Percentiles rank a stretch among this genome's conserved stretches.
Evolutionary conservation across 2,329 filamentous ascomycete species (phyloP).

Genomic region (Celoporthe dispersa): DNA sequence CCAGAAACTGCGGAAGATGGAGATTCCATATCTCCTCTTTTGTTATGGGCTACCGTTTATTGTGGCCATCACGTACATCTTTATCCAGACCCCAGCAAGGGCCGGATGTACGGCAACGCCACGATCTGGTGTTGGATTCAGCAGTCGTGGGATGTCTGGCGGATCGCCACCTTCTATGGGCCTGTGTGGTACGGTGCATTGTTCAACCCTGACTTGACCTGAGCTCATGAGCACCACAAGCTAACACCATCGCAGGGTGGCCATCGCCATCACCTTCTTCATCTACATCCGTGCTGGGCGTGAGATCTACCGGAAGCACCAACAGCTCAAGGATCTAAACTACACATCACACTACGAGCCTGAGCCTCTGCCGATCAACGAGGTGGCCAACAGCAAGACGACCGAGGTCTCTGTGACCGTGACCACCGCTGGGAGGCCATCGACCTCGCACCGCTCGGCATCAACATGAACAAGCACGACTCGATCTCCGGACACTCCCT

Average conservation of each 20-base stretch:
- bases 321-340: slow-evolving; percentile 57
- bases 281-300: slow-evolving; percentile 71
- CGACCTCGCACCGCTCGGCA: slow-evolving; percentile 40
- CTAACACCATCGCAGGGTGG: slow-evolving; percentile 51
- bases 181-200: slow-evolving; percentile 64
- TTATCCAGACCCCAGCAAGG: slow-evolving; percentile 57
- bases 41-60: slow-evolving; percentile 78
- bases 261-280: slow-evolving; percentile 63
- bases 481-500: not conserved
- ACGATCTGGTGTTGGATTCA: slow-evolving; percentile 83
- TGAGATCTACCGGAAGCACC: slow-evolving; percentile 70
- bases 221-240: slow-evolving; percentile 1
- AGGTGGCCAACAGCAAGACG: slow-evolving; percentile 58
- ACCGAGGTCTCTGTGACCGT: slow-evolving; percentile 67
- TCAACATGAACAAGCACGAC: slow-evolving; percentile 25
- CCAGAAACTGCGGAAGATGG: slow-evolving; percentile 65
- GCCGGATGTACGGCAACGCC: slow-evolving; percentile 74
- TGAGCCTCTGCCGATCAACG: slow-evolving; percentile 46
- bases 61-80: slow-evolving; percentile 69
- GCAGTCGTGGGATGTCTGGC: slow-evolving; percentile 69
- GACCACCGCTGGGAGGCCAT: slow-evolving; percentile 48
- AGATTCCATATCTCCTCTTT: slow-evolving; percentile 69
- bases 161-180: slow-evolving; percentile 76
- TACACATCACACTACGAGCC: slow-evolving; percentile 51
- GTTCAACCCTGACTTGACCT: not conserved